A percentile compares a stretch with the other conserved stretches of the same genome.
Evolutionary conservation across 2,329 filamentous ascomycete genomes (phyloP).

Genomic region (Penicillium sp.): DNA sequence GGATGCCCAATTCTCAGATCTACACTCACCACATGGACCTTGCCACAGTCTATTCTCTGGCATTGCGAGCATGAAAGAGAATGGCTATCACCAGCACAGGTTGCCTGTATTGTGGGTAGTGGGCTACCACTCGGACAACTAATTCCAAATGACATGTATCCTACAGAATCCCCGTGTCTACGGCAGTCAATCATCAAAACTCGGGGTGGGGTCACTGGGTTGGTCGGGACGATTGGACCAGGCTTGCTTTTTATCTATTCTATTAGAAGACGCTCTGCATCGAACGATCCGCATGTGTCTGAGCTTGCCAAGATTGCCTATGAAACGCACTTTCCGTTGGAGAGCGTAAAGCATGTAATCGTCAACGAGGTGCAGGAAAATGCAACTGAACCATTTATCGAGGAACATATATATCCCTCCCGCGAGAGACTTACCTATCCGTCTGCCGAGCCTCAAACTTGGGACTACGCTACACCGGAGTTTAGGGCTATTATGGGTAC

Average conservation of each 20-base stretch:
- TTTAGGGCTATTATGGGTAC: neutral
- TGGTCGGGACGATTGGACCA: neutral
- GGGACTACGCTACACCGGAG: neutral
- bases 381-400: neutral
- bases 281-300: neutral
- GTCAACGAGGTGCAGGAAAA: neutral
- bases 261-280: neutral
- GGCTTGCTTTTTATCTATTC: neutral
- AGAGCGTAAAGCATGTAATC: neutral
- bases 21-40: neutral
- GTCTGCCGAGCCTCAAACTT: neutral
- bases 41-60: neutral
- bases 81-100: neutral
- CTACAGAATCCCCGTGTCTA: neutral
- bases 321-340: neutral
- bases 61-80: neutral
- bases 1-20: neutral
- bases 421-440: neutral
- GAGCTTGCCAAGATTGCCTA: neutral
- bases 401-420: neutral
- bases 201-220: neutral
- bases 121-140: neutral
- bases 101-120: neutral
- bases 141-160: neutral
- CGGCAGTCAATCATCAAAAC: neutral